Percentiles rank a stretch among this genome's conserved stretches.
These are phyloP conservation scores for Tetrapisispora iriomotensis DNA, from an alignment of 805 yeast genomes.

Conservation along the genomic window DNA sequence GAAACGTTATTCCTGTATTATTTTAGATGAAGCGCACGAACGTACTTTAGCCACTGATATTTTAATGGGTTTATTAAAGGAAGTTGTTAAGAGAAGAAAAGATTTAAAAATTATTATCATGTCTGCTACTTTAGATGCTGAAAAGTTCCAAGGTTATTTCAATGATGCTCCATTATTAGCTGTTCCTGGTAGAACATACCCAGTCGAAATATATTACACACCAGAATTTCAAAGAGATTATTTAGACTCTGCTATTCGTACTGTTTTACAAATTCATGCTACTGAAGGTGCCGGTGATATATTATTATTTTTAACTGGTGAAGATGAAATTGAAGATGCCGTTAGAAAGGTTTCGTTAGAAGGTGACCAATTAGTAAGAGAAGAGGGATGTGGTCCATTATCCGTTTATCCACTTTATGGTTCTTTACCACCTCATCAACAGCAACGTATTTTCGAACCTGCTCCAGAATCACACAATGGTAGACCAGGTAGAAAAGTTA, in stretches of 20 bases:
- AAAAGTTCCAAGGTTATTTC: constrained; percentile 62
- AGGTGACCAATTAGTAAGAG: constrained; percentile 80
- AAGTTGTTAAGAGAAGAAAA: constrained; percentile 39
- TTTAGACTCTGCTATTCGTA: constrained; percentile 87
- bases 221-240: constrained; percentile 95
- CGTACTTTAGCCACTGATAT: constrained; percentile 81
- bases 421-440: constrained; percentile 91
- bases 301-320: constrained; percentile 83
- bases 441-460: constrained; percentile 84
- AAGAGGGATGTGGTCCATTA: constrained; percentile 82
- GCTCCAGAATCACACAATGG: constrained; percentile 74
- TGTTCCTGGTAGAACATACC: constrained; percentile 87
- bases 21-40: constrained; percentile 96
- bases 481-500: constrained; percentile 89
- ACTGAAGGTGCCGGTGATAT: constrained; percentile 93
- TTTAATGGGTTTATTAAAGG: constrained; percentile 64
- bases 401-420: constrained; percentile 91
- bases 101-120: constrained; percentile 80
- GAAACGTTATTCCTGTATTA: constrained; percentile 68
- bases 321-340: constrained; percentile 96
- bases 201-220: constrained; percentile 90
- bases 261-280: constrained; percentile 93
- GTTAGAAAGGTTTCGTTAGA: constrained; percentile 81
- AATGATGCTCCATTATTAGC: constrained; percentile 79
- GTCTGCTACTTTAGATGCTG: constrained; percentile 89